Evolutionary conservation across 2,329 filamentous ascomycete species (phyloP), one percentile per base, ranked within the genome.

Genomic region (Botrytis galanthina): DNA sequence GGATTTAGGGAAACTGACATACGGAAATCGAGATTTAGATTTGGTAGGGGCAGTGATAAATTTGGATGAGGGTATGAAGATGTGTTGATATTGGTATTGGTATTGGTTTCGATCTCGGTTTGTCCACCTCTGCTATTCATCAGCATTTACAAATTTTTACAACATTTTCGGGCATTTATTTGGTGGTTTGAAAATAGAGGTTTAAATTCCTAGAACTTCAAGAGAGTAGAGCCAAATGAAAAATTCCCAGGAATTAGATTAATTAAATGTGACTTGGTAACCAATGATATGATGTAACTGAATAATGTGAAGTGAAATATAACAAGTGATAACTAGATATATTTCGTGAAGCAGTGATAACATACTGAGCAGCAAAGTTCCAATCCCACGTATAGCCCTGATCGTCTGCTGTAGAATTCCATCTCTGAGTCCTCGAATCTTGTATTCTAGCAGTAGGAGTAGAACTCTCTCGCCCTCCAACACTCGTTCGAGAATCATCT

Each of bases 11-110:
- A 81, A 22, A 87, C 85, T 59, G 84, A 83, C 78, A 87, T 84
- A 72, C 85, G 84, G 76, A 87, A 86, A 77, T 87, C 85, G 63
- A 86, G 85, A 69, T 82, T 83, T 68, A 86, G 82, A 54, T 81
- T 82, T 8, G 85, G 85, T 77, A 83, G 82, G 22, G 86, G 85
- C 7, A 74, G 63, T n/a, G 72, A 68, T 39, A 68, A n/a, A 39
- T 74, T 54, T 29, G 71, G 70, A 32, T 75, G 61, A n/a, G 74
- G 72, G 71, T 68, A 73, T 29, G 59, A 29, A 26, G 61, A 68
- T 68, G 64, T 26, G 2, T 44, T 44, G 42, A 1, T n/a, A 35
- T 66, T 48, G 29, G 62, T n/a, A n/a, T n/a, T n/a, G n/a, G n/a
- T n/a, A n/a, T n/a, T n/a, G n/a, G n/a, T n/a, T n/a, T n/a, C n/a